Evolutionary conservation across 805 yeast genomes (phyloP).

Genomic region (Peterozyma toletana): DNA sequence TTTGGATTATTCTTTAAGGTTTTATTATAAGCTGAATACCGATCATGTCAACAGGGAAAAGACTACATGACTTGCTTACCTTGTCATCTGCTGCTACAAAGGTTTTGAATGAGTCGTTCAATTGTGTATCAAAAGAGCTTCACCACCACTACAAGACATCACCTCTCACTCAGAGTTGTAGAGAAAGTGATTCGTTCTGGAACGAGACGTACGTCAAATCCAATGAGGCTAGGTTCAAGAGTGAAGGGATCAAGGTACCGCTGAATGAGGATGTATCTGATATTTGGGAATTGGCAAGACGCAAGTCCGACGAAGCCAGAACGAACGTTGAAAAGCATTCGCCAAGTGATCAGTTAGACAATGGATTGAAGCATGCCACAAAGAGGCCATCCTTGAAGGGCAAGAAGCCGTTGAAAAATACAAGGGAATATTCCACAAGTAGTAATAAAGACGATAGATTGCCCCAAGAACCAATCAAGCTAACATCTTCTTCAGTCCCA

Average conservation of each 20-base stretch:
- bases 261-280: slow-evolving; percentile 11
- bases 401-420: slow-evolving; percentile 11
- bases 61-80: not conserved
- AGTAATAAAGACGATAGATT: not conserved
- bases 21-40: too few species aligned
- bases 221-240: slow-evolving; percentile 15
- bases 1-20: too few species aligned
- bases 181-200: slow-evolving; percentile 16
- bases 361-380: slow-evolving; percentile 10
- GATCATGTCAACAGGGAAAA: not conserved
- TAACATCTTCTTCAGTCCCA: slow-evolving; percentile 72
- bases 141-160: slow-evolving; percentile 12
- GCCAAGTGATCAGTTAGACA: not conserved
- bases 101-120: slow-evolving; percentile 16
- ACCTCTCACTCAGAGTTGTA: slow-evolving; percentile 6
- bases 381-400: slow-evolving; percentile 15
- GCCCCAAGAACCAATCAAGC: not conserved
- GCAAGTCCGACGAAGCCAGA: slow-evolving; percentile 18
- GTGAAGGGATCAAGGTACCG: not conserved
- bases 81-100: slow-evolving; percentile 17
- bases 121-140: slow-evolving; percentile 9
- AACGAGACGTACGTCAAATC: slow-evolving; percentile 17
- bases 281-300: slow-evolving; percentile 23
- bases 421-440: slow-evolving; percentile 14
- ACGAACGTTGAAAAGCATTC: slow-evolving; percentile 6